Conservation (phyloP, 441 rosid genomes). For the Erodium chrysanthum region DNA sequence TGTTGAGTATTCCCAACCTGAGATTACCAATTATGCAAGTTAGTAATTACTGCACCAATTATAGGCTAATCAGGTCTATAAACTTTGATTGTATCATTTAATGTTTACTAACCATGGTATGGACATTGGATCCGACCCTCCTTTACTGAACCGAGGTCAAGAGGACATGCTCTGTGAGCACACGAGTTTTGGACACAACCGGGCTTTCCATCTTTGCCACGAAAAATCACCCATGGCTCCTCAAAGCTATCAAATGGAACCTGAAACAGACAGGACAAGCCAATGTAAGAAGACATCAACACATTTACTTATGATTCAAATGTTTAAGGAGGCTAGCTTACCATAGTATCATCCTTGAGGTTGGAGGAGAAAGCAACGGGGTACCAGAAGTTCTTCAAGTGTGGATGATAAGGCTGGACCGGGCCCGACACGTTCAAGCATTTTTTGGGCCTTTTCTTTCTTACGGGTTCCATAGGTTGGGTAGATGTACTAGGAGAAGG, state of each 20-base stretch:
- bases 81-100: neutral
- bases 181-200: slow-evolving; percentile 89
- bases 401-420: slow-evolving; percentile 58
- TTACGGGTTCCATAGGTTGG: slow-evolving; percentile 28
- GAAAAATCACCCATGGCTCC: slow-evolving; percentile 83
- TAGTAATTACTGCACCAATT: neutral
- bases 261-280: slow-evolving; percentile 28
- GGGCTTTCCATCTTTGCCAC: slow-evolving; percentile 82
- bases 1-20: slow-evolving; percentile 92
- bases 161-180: slow-evolving; percentile 95
- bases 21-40: slow-evolving; percentile 11
- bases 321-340: slow-evolving; percentile 20
- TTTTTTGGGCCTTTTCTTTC: slow-evolving; percentile 38
- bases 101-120: slow-evolving; percentile 67
- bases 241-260: slow-evolving; percentile 87
- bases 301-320: neutral
- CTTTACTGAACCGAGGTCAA: slow-evolving; percentile 83
- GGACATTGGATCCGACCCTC: slow-evolving; percentile 93
- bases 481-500: slow-evolving; percentile 37
- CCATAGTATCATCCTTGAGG: slow-evolving; percentile 84
- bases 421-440: slow-evolving; percentile 85
- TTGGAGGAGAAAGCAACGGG: slow-evolving; percentile 75
- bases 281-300: neutral
- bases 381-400: slow-evolving; percentile 82
- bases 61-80: too few relatives aligned